phyloP scores from a whole-genome alignment of 768 basidiomycete genomes.

The Xerocomellus amylosporus region DNA sequence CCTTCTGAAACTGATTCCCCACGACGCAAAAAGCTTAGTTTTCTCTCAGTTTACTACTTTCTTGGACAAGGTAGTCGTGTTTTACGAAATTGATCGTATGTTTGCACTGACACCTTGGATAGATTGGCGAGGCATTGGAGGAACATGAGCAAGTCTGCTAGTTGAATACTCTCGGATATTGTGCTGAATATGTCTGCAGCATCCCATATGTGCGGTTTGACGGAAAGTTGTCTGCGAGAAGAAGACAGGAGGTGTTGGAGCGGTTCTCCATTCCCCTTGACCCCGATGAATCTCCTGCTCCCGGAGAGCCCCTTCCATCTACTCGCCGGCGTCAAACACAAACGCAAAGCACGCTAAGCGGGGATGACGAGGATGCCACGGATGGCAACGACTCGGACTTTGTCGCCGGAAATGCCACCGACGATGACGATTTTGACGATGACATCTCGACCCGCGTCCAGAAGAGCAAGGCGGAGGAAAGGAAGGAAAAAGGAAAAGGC shows the following conservation, averaged over 20 bases:
- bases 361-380: constrained; percentile 14
- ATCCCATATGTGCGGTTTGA: constrained; percentile 82
- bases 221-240: constrained; percentile 79
- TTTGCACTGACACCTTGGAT: background rate
- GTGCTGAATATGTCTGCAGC: constrained; percentile 34
- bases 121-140: constrained; percentile 72
- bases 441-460: constrained; percentile 31
- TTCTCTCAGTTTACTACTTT: constrained; percentile 91
- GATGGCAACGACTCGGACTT: constrained; percentile 38
- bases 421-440: constrained; percentile 33
- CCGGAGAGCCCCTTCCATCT: constrained; percentile 15
- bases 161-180: background rate
- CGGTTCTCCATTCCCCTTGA: constrained; percentile 69
- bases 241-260: constrained; percentile 73
- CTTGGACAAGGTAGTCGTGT: constrained; percentile 60
- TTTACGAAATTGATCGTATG: background rate
- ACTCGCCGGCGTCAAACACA: constrained; percentile 4
- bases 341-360: constrained; percentile 1
- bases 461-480: constrained; percentile 32
- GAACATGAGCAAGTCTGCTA: constrained; percentile 51
- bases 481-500: constrained; percentile 40
- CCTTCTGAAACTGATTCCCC: constrained; percentile 64
- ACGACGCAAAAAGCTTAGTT: constrained; percentile 75
- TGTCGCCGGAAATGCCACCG: constrained; percentile 26
- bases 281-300: constrained; percentile 25